Evolutionary conservation across 768 basidiomycete species (phyloP).

Genomic region (Boletus rubropictus): DNA sequence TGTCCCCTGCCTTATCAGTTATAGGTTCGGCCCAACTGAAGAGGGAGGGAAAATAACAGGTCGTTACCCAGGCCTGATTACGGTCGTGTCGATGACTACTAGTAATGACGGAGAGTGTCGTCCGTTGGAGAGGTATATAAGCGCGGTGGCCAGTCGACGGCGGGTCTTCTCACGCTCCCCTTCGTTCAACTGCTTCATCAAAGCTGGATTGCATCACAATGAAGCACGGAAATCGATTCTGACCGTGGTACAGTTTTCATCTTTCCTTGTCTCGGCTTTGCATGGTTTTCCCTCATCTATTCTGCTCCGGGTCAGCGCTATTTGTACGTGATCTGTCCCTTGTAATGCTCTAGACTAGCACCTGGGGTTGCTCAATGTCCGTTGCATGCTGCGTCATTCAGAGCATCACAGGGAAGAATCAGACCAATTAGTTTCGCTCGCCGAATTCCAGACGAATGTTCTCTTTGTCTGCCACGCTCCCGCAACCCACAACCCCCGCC

Average conservation of each 20-base stretch:
- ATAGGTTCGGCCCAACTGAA: too few species aligned
- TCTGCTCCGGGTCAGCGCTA: slow-evolving; percentile 6
- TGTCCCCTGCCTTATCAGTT: background rate
- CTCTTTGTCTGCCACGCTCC: slow-evolving; percentile 1
- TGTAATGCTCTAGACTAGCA: background rate
- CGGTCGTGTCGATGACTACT: slow-evolving; percentile 2
- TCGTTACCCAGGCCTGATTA: background rate
- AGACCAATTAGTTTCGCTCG: background rate
- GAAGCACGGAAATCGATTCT: slow-evolving; percentile 1
- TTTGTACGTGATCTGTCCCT: slow-evolving; percentile 1
- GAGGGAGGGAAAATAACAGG: too few species aligned
- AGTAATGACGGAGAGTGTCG: slow-evolving; percentile 9
- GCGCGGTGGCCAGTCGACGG: slow-evolving; percentile 1
- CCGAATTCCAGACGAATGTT: slow-evolving; percentile 2
- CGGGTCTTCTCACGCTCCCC: slow-evolving; percentile 17
- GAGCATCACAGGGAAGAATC: background rate
- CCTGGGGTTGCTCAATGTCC: background rate
- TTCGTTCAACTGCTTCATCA: slow-evolving; percentile 11
- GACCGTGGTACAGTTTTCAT: slow-evolving; percentile 12
- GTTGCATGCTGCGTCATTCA: slow-evolving; percentile 11
- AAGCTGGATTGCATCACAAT: slow-evolving; percentile 8
- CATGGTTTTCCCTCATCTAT: slow-evolving; percentile 2
- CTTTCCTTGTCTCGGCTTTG: background rate
- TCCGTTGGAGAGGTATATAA: slow-evolving; percentile 9
- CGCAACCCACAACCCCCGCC: background rate